phyloP scores from a whole-genome alignment of 768 basidiomycete species.

The Lactarius akahatsu region DNA sequence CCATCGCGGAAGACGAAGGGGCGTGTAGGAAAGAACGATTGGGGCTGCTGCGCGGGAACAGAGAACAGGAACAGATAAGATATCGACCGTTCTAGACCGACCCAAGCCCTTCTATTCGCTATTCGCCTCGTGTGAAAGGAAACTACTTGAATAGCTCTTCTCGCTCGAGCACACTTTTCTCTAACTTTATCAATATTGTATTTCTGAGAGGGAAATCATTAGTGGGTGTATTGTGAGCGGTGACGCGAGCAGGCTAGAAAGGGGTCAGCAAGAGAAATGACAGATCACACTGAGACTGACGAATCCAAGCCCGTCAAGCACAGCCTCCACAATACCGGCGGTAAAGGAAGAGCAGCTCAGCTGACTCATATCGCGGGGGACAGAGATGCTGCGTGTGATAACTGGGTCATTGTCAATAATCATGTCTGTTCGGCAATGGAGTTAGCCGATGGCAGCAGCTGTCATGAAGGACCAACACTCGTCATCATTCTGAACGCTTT shows the following conservation, averaged over 20 bases:
- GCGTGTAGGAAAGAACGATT: neutral
- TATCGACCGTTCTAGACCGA: constrained; percentile 18
- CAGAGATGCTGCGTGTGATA: constrained; percentile 87
- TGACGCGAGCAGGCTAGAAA: constrained; percentile 88
- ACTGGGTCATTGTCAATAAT: constrained; percentile 96
- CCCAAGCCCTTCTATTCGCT: constrained; percentile 1
- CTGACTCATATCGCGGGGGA: constrained; percentile 91
- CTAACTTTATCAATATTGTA: constrained; percentile 97
- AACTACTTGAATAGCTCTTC: constrained; percentile 84
- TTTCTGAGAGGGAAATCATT: constrained; percentile 78
- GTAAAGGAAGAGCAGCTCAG: constrained; percentile 97
- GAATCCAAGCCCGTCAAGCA: constrained; percentile 90
- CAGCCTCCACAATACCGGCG: constrained; percentile 96
- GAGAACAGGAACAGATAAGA: constrained; percentile 10
- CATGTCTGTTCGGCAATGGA: constrained; percentile 65
- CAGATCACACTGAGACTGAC: constrained; percentile 51
- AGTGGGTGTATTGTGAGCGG: constrained; percentile 90
- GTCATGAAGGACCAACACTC: constrained; percentile 63
- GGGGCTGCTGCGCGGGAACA: neutral
- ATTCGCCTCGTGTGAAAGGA: constrained; percentile 10
- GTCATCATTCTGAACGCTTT: constrained; percentile 93
- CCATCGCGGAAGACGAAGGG: constrained; percentile 43
- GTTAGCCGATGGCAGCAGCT: constrained; percentile 14
- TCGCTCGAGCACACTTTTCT: constrained; percentile 88
- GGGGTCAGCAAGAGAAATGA: constrained; percentile 12